Evolutionary conservation across 129 eudicot species (phyloP), one percentile per base, ranked within the genome.

Genomic region (Flaveria linearis): DNA sequence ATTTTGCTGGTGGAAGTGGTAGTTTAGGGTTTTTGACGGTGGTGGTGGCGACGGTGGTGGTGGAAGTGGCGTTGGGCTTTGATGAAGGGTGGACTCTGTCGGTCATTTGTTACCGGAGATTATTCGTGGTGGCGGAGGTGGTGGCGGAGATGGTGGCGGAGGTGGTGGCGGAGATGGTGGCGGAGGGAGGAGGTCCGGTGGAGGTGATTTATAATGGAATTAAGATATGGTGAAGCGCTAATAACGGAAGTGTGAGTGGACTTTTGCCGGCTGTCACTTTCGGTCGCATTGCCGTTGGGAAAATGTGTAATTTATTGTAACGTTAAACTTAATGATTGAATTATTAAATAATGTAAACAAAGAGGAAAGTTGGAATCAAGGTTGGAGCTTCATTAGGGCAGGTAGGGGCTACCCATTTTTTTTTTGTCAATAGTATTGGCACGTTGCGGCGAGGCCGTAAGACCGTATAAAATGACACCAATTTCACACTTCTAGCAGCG

Each of bases 41-140:
- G 66, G 57, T 43, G 61, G 79, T 33, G 87, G 75, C n/a, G 69
- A 75, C 23, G 79, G 81, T 36, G 66, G 57, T 43, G 61, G 79
- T 33, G 87, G 75, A 84, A 68, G 75, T 86, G 71, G 76, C 82
- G 64, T 85, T 91, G 12, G 92, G 91, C 68, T 85, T 89, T 15
- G 88, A 72, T 22, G 97, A 47, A 6, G 97, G 97, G 79, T 92
- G 68, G 15, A 92, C 88, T 81, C 88, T 89, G 11, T 92, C 97
- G 0, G 93, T 83, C 97, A 92, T 92, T 61, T 39, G 69, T 62
- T 43, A 49, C 7, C 3, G 33, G 1, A 1, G 68, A 9, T 46
- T 22, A 45, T 12, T 1, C 12, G 66, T 17, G 55, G 68, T 41
- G 76, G 51, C 2, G 43, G 25, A 22, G 9, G 42, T 20, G 22